Evolutionary conservation across 2,329 filamentous ascomycete genomes (phyloP).

Genomic region (Paramyrothecium roridum): DNA sequence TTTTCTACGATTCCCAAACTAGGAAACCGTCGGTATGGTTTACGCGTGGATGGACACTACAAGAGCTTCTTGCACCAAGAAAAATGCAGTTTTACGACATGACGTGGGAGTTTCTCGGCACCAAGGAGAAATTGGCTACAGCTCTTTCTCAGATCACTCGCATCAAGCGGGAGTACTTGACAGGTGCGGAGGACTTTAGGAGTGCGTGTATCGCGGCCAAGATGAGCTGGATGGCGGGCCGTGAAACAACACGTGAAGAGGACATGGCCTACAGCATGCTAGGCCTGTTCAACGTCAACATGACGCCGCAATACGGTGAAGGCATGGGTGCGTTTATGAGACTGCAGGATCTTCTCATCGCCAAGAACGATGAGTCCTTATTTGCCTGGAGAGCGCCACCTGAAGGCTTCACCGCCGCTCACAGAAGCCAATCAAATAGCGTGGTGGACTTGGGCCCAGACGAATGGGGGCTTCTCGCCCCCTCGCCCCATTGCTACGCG

Average conservation of each 20-base stretch:
- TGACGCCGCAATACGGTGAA: slow-evolving; percentile 29
- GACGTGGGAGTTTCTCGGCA: slow-evolving; percentile 18
- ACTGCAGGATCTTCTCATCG: slow-evolving; percentile 25
- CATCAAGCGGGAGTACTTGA: slow-evolving; percentile 11
- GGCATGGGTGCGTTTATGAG: slow-evolving; percentile 21
- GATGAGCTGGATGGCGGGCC: slow-evolving; percentile 27
- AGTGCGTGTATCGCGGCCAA: slow-evolving; percentile 11
- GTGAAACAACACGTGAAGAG: slow-evolving; percentile 18
- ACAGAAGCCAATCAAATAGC: background rate
- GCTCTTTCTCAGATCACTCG: slow-evolving; percentile 21
- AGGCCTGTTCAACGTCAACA: slow-evolving; percentile 25
- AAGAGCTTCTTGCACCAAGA: slow-evolving; percentile 17
- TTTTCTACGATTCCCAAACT: background rate
- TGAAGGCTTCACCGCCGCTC: background rate
- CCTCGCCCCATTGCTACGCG: slow-evolving; percentile 2
- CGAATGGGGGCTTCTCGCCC: slow-evolving; percentile 5
- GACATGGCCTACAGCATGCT: slow-evolving; percentile 28
- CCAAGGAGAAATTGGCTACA: slow-evolving; percentile 8
- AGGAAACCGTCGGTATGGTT: slow-evolving; percentile 5
- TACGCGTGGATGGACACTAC: slow-evolving; percentile 4
- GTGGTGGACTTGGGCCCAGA: slow-evolving; percentile 2
- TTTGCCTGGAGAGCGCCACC: slow-evolving; percentile 17
- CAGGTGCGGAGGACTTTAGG: background rate
- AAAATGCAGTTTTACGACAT: slow-evolving; percentile 17
- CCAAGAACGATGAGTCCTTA: slow-evolving; percentile 19